A percentile compares a stretch with the other conserved stretches of the same genome.
Conservation (phyloP, 1,284 basidiomycete genomes). For the Naganishia albida region DNA sequence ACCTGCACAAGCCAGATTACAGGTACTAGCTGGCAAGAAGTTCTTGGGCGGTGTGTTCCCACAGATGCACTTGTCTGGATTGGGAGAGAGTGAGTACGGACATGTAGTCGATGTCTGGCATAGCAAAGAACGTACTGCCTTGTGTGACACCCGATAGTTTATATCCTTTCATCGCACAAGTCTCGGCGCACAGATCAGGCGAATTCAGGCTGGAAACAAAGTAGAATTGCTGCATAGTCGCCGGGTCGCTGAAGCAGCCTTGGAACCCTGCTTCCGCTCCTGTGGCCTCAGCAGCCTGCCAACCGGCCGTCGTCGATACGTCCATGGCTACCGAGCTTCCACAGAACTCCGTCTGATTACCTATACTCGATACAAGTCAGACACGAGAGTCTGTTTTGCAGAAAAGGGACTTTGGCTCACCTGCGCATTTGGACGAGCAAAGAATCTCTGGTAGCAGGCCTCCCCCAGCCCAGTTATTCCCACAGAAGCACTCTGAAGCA, state of each 20-base stretch:
- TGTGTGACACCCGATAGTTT: constrained; percentile 12
- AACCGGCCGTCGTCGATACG: constrained; percentile 18
- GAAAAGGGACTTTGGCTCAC: neutral
- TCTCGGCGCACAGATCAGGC: constrained; percentile 25
- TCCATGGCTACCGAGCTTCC: constrained; percentile 22
- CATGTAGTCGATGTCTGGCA: neutral
- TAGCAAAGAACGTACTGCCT: constrained; percentile 20
- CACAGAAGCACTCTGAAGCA: constrained; percentile 37
- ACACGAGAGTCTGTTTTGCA: neutral
- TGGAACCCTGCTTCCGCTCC: constrained; percentile 18
- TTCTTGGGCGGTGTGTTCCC: constrained; percentile 17
- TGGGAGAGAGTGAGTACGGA: neutral
- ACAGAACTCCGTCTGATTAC: constrained; percentile 17
- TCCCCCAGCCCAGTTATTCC: constrained; percentile 29
- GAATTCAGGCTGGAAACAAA: constrained; percentile 6
- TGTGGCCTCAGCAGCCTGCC: constrained; percentile 12
- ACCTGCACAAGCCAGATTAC: constrained; percentile 25
- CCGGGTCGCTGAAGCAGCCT: constrained; percentile 25
- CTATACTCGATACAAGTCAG: neutral
- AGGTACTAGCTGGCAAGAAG: constrained; percentile 14
- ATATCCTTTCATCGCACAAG: constrained; percentile 17
- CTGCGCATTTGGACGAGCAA: constrained; percentile 19
- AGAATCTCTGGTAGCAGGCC: constrained; percentile 15
- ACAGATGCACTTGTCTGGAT: constrained; percentile 26
- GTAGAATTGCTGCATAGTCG: constrained; percentile 10